Percentiles rank a stretch among this genome's conserved stretches.
phyloP scores from a whole-genome alignment of 2,329 filamentous ascomycete genomes.

The Fusarium sulawesiense region DNA sequence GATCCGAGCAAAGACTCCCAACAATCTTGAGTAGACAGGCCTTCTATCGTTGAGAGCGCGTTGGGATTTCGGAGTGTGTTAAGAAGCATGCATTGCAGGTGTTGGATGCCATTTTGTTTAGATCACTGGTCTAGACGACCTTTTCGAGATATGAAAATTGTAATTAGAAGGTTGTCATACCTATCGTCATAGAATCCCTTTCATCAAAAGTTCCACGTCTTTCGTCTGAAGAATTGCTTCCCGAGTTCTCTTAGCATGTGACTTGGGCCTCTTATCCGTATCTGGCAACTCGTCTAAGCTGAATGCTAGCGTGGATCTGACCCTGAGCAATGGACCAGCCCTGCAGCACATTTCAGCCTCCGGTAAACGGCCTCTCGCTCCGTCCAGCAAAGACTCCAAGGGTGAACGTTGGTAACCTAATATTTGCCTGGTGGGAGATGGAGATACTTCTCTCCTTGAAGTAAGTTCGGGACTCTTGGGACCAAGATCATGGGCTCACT shows the following conservation, averaged over 20 bases:
- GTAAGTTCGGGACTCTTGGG: background rate
- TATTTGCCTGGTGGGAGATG: background rate
- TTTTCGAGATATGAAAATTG: background rate
- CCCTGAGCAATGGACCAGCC: background rate
- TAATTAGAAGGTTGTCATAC: background rate
- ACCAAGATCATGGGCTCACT: background rate
- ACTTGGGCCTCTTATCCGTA: background rate
- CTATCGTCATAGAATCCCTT: background rate
- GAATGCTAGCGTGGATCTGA: background rate
- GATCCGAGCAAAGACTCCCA: constrained; percentile 39
- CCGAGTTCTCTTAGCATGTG: background rate
- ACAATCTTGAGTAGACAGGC: constrained; percentile 29
- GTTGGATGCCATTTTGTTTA: background rate
- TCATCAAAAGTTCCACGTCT: background rate
- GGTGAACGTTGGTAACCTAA: background rate
- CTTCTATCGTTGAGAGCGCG: background rate
- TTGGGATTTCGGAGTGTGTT: background rate
- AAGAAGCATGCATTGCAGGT: background rate
- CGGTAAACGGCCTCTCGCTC: background rate
- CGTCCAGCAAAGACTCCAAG: background rate
- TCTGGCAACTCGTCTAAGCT: background rate
- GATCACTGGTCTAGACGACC: background rate
- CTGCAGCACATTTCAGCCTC: background rate
- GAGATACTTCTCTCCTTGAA: too few species aligned
- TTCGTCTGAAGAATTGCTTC: background rate